phyloP scores from a whole-genome alignment of 2,329 filamentous ascomycete genomes.

The Colletotrichum chrysophilum region DNA sequence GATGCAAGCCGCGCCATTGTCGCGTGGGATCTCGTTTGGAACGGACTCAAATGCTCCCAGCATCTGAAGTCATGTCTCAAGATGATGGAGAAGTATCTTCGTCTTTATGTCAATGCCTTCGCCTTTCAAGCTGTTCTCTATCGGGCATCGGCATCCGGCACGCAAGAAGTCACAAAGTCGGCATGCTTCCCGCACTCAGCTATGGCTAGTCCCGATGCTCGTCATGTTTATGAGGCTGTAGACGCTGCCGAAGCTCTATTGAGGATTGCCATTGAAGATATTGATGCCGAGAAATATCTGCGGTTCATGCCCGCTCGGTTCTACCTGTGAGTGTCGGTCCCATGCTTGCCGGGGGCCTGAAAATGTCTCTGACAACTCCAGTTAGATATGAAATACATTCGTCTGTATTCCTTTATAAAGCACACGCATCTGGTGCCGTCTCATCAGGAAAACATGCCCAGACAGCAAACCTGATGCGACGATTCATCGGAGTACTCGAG shows the following conservation, averaged over 20 bases:
- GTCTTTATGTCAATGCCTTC: slow-evolving; percentile 77
- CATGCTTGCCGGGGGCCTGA: too few relatives aligned
- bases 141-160: slow-evolving; percentile 43
- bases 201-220: slow-evolving; percentile 61
- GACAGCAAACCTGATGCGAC: neutral
- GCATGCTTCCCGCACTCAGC: slow-evolving; percentile 57
- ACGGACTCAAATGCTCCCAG: slow-evolving; percentile 51
- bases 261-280: slow-evolving; percentile 61
- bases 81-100: slow-evolving; percentile 74
- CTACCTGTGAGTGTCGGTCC: slow-evolving; percentile 53
- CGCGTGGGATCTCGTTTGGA: slow-evolving; percentile 5
- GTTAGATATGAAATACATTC: slow-evolving; percentile 53
- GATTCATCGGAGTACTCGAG: neutral
- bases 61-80: slow-evolving; percentile 70
- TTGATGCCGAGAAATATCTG: slow-evolving; percentile 62
- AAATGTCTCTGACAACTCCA: too few relatives aligned
- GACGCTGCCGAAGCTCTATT: slow-evolving; percentile 67
- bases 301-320: slow-evolving; percentile 69
- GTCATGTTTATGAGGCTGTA: slow-evolving; percentile 70
- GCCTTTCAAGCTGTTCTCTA: slow-evolving; percentile 74
- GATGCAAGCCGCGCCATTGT: neutral
- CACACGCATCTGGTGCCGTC: neutral
- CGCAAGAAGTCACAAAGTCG: slow-evolving; percentile 35
- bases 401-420: slow-evolving; percentile 68
- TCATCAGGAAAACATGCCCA: neutral